Evolutionary conservation across 495 filamentous ascomycete species (phyloP), one percentile per base, ranked within the genome.

Genomic region (Annulohypoxylon bovei): DNA sequence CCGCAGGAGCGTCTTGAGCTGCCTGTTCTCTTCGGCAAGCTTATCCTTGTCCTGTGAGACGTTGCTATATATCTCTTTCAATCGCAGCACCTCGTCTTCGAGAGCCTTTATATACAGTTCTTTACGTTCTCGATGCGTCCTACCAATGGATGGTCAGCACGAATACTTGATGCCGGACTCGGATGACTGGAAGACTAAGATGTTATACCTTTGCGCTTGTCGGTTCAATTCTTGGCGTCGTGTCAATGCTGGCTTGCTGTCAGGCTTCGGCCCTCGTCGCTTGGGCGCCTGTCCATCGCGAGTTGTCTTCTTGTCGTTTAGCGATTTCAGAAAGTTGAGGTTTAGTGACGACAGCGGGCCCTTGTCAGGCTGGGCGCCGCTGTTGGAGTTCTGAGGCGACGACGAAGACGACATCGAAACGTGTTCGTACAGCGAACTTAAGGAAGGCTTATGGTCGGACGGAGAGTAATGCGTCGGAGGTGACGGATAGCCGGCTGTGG

Each of bases 61-160:
- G 60, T 80, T 84, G 72, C 81, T 86, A 76, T 85, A 92, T 35
- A 86, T 83, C 76, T 90, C 89, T 70, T 86, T 88, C 49, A 87
- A 77, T 55, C 92, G 91, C 20, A 93, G 85, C 6, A 97, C 90
- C 79, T 97, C 93, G 73, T 93, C 90, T 77, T 98, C 95, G 61
- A 98, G 86, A n/a, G 89, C 86, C 78, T 93, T 93, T 85, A 97
- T 95, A 76, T 98, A 98, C 72, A 91, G 87, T 80, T 98, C 95
- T 77, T 98, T 98, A 63, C 95, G 90, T 79, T 99, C 95, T 49
- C 95, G 94, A 81, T 98, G 95, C 23, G 95, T 97, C 75, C 95
- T 85, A 64, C 27, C 18, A 18, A 55, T 7, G n/a, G 4, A 1
- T 22, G 1, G 32, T 77, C 57, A 77, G 72, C 58, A 64, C 8